phyloP scores from a whole-genome alignment of 2,329 filamentous ascomycete species.

The Fusarium pseudograminearum region DNA sequence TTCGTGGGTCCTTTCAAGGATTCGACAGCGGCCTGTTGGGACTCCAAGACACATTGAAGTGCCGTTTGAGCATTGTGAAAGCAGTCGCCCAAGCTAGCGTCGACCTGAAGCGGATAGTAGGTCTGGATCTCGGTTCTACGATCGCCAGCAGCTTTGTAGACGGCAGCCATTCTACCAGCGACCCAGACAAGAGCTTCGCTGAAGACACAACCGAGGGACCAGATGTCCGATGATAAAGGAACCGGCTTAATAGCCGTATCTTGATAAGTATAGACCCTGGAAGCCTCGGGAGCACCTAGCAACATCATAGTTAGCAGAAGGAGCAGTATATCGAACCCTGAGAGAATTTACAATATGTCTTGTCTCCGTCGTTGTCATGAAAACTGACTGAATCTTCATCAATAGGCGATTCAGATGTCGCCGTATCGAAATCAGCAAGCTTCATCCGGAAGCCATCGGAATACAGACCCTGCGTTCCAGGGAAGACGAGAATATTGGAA shows the following conservation, averaged over 20 bases:
- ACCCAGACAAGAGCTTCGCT: conserved; percentile 34
- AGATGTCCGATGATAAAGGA: conserved; percentile 7
- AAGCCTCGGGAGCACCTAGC: conserved; percentile 26
- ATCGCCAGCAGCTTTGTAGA: background rate
- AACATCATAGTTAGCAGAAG: background rate
- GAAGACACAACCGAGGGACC: conserved; percentile 35
- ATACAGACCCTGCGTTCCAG: background rate
- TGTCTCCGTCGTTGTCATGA: conserved; percentile 22
- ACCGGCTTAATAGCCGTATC: background rate
- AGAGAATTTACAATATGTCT: conserved; percentile 16
- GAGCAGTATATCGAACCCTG: rapidly evolving
- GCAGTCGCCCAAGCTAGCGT: conserved; percentile 16
- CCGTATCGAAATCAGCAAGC: conserved; percentile 32
- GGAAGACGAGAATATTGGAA: conserved; percentile 26
- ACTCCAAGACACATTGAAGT: conserved; percentile 4
- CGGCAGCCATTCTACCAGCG: background rate
- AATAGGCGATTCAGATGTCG: background rate
- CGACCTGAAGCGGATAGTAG: background rate
- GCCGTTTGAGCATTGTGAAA: conserved; percentile 19
- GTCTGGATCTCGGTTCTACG: background rate
- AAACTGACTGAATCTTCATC: background rate
- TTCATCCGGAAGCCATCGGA: conserved; percentile 13
- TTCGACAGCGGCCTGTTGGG: conserved; percentile 1
- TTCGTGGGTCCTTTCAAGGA: background rate
- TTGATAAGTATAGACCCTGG: background rate